These are phyloP conservation scores for Balansia obtecta DNA, from an alignment of 2,329 filamentous ascomycete species.

Conservation along the genomic window DNA sequence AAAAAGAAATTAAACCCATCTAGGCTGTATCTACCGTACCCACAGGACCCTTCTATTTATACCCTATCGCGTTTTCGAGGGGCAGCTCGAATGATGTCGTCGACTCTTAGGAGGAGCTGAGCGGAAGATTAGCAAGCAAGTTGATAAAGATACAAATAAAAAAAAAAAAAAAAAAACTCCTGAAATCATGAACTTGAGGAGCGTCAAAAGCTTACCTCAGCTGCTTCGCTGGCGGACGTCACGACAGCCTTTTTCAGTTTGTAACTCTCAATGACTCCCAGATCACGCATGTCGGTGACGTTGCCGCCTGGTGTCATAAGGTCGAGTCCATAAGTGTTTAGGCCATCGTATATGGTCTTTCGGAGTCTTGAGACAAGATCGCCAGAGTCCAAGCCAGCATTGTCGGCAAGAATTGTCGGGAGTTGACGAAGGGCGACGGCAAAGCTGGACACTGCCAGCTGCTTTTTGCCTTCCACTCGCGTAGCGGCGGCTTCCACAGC, in stretches of 20 bases:
- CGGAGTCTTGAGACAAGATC: constrained; percentile 85
- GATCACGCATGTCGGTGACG: constrained; percentile 87
- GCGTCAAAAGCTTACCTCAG: constrained; percentile 58
- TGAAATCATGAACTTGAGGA: background rate
- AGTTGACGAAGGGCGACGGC: constrained; percentile 81
- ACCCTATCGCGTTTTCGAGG: constrained; percentile 45
- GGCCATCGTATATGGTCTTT: constrained; percentile 88
- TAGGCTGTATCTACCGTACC: background rate
- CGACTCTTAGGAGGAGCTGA: constrained; percentile 79
- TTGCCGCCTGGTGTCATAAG: constrained; percentile 80
- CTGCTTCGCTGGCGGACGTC: constrained; percentile 87
- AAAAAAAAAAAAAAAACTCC: too few species aligned
- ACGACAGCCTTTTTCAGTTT: constrained; percentile 98
- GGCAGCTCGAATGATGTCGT: constrained; percentile 94
- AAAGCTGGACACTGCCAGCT: constrained; percentile 84
- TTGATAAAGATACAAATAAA: too few species aligned
- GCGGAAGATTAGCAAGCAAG: background rate
- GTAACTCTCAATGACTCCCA: constrained; percentile 95
- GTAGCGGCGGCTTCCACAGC: constrained; percentile 89
- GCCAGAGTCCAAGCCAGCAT: constrained; percentile 89
- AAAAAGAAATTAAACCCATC: background rate
- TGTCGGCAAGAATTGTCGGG: constrained; percentile 93
- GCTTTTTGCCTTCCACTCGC: constrained; percentile 92
- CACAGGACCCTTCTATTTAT: constrained; percentile 13
- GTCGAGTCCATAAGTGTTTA: constrained; percentile 86